These are phyloP conservation scores for Colletotrichum camelliae DNA, from an alignment of 2,329 filamentous ascomycete genomes.

Conservation along the genomic window DNA sequence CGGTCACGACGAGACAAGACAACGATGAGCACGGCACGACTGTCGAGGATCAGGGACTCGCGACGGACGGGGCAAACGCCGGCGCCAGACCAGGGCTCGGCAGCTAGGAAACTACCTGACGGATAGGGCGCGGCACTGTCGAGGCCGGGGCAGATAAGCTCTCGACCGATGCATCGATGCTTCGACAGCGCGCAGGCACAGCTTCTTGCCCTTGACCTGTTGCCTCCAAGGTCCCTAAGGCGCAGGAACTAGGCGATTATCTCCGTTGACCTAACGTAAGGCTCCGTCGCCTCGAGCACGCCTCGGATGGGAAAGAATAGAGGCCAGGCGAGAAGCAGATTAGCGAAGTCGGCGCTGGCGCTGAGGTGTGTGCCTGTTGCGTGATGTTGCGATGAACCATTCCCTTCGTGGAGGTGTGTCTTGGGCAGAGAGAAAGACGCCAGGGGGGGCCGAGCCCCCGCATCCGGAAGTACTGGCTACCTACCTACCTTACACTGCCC, in stretches of 20 bases:
- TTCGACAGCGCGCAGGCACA: background rate
- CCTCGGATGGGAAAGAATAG: background rate
- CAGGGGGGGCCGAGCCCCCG: conserved; percentile 8
- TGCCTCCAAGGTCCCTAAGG: background rate
- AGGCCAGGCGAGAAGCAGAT: background rate
- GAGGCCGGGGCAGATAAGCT: background rate
- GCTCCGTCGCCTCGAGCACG: background rate
- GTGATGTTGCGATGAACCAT: conserved; percentile 14
- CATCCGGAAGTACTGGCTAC: conserved; percentile 13
- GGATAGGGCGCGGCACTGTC: background rate
- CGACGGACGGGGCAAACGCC: background rate
- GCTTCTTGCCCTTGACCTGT: background rate
- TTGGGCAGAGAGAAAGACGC: conserved; percentile 12
- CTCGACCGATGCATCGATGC: background rate
- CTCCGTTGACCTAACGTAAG: background rate
- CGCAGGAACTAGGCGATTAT: background rate
- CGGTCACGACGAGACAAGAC: background rate
- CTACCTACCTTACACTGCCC: background rate
- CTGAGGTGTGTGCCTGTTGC: background rate
- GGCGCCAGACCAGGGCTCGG: background rate
- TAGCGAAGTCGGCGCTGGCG: background rate
- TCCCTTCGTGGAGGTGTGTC: conserved; percentile 15
- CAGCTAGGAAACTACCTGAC: background rate
- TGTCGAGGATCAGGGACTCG: background rate
- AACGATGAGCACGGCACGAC: background rate